A percentile compares a stretch with the other conserved stretches of the same genome.
Evolutionary conservation across 1,139 yeast species (phyloP).

Genomic region (Fermentozyma sake): DNA sequence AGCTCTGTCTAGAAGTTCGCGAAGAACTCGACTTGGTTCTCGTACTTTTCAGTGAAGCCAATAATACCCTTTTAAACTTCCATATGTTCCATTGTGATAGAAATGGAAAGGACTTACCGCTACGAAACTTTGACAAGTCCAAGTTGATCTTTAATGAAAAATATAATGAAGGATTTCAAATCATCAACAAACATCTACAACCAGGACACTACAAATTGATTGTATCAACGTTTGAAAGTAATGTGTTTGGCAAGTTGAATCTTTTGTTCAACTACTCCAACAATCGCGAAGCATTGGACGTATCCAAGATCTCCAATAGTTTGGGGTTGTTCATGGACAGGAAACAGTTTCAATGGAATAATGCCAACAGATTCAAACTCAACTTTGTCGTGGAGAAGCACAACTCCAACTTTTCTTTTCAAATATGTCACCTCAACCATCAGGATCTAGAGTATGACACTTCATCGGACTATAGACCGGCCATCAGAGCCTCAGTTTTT

Average conservation of each 20-base stretch:
- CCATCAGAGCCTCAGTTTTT: constrained; percentile 43
- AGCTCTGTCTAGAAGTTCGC: constrained; percentile 34
- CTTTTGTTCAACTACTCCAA: constrained; percentile 12
- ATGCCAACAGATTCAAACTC: constrained; percentile 33
- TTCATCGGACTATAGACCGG: constrained; percentile 31
- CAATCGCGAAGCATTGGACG: constrained; percentile 6
- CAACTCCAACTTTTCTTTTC: constrained; percentile 23
- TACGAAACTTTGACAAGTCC: constrained; percentile 26
- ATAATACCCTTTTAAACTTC: constrained; percentile 26
- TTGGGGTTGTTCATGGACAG: constrained; percentile 34
- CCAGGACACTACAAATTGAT: constrained; percentile 37
- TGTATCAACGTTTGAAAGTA: constrained; percentile 25
- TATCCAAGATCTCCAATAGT: constrained; percentile 19
- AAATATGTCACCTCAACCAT: constrained; percentile 17
- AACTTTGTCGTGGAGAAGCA: constrained; percentile 18
- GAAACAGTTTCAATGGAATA: constrained; percentile 31
- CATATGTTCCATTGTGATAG: constrained; percentile 39
- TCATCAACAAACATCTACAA: constrained; percentile 18
- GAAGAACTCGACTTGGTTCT: constrained; percentile 16
- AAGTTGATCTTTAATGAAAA: constrained; percentile 25
- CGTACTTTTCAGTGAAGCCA: constrained; percentile 19
- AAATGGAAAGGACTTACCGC: constrained; percentile 9
- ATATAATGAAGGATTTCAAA: constrained; percentile 20
- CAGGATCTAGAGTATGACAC: constrained; percentile 17
- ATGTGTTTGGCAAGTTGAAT: constrained; percentile 5